phyloP scores from a whole-genome alignment of 202 grass and related monocot species.

The Miscanthus sacchariflorus region DNA sequence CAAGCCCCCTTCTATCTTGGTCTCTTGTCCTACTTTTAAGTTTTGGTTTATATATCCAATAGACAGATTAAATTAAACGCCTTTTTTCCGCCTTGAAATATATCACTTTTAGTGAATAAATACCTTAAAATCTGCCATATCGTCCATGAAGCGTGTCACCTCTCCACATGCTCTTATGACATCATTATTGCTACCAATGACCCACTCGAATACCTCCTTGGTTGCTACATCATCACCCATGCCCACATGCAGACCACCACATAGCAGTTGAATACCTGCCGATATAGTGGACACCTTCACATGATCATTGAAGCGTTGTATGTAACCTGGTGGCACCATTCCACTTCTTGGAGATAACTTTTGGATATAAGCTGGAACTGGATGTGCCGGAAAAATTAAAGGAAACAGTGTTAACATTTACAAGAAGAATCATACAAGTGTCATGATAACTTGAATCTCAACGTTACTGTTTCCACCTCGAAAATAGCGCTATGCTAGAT shows the following conservation, averaged over 20 bases:
- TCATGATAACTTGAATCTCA: too few relatives aligned
- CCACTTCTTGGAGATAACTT: background rate
- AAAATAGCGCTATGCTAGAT: too few relatives aligned
- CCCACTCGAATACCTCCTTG: conserved; percentile 8
- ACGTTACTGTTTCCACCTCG: too few relatives aligned
- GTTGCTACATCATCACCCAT: conserved; percentile 26
- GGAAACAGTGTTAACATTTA: too few relatives aligned
- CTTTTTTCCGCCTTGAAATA: too few relatives aligned
- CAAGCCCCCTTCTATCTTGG: too few relatives aligned
- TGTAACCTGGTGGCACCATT: background rate
- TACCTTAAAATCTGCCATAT: background rate
- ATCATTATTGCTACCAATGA: background rate
- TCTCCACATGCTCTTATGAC: background rate
- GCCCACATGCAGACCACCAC: background rate
- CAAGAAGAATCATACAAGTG: too few relatives aligned
- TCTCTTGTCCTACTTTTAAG: too few relatives aligned
- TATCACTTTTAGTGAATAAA: background rate
- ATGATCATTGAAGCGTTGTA: background rate
- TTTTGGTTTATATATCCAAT: too few relatives aligned
- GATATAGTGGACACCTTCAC: background rate
- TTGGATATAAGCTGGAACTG: background rate
- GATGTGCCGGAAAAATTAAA: too few relatives aligned
- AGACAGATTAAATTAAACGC: too few relatives aligned
- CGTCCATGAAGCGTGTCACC: conserved; percentile 2
- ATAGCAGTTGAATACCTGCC: background rate